These are phyloP conservation scores for Lepidium sativum DNA, from an alignment of 345 rosid genomes.

Conservation along the genomic window DNA sequence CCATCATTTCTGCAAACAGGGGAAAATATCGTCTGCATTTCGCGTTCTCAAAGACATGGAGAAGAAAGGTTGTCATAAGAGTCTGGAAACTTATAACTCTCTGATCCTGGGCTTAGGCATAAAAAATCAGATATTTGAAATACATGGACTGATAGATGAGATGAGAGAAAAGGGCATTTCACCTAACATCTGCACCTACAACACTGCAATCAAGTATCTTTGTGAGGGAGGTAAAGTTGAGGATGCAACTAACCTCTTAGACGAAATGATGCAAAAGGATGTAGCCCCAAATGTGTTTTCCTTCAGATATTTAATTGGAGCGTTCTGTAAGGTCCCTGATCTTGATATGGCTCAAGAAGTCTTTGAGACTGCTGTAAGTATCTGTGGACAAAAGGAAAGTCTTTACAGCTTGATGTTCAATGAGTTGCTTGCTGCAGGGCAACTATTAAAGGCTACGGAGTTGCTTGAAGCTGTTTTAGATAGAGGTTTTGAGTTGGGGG, in stretches of 20 bases:
- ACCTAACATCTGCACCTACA: constrained; percentile 75
- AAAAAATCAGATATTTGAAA: constrained; percentile 76
- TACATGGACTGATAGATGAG: constrained; percentile 87
- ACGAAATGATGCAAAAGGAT: constrained; percentile 82
- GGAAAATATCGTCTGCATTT: constrained; percentile 87
- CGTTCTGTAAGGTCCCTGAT: constrained; percentile 64
- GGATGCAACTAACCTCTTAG: constrained; percentile 66
- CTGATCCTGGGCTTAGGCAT: constrained; percentile 73
- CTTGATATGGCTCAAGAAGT: constrained; percentile 58
- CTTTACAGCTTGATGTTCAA: constrained; percentile 76
- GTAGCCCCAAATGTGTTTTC: constrained; percentile 60
- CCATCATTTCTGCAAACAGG: constrained; percentile 71
- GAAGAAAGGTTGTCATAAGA: constrained; percentile 73
- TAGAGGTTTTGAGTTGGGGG: constrained; percentile 54
- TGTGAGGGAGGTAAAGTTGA: constrained; percentile 72
- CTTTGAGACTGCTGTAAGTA: constrained; percentile 65
- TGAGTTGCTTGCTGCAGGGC: constrained; percentile 59
- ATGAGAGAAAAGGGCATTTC: constrained; percentile 83
- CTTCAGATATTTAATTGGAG: constrained; percentile 62
- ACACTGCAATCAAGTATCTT: constrained; percentile 61
- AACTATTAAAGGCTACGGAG: constrained; percentile 52
- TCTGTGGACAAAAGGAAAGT: constrained; percentile 78
- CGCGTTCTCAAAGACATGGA: constrained; percentile 98
- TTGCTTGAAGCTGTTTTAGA: constrained; percentile 64
- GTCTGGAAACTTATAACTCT: constrained; percentile 77